These are phyloP conservation scores for Dothidotthia symphoricarpi DNA, from an alignment of 2,329 filamentous ascomycete genomes.

Conservation along the genomic window DNA sequence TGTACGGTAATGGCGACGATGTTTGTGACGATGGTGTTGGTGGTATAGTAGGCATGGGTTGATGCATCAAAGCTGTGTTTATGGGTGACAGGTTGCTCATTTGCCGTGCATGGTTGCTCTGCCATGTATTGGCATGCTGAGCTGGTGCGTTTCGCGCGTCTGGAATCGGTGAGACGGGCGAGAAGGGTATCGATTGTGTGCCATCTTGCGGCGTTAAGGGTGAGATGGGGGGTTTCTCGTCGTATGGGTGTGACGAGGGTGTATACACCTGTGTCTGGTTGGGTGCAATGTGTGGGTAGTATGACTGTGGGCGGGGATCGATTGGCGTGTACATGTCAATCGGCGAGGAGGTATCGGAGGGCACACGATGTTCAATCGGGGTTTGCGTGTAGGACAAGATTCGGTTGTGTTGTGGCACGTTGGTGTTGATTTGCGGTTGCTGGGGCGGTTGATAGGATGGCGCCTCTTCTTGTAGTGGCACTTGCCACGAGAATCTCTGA, in stretches of 20 bases:
- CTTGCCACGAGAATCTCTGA: slow-evolving; percentile 39
- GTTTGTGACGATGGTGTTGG: slow-evolving; percentile 25
- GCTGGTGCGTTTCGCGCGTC: background rate
- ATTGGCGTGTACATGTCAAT: slow-evolving; percentile 27
- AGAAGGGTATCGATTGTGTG: slow-evolving; percentile 18
- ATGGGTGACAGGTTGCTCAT: slow-evolving; percentile 35
- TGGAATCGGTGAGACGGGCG: slow-evolving; percentile 26
- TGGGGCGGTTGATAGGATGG: slow-evolving; percentile 14
- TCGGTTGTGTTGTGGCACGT: slow-evolving; percentile 21
- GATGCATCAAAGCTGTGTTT: slow-evolving; percentile 26
- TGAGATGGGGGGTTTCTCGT: slow-evolving; percentile 27
- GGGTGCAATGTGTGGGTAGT: slow-evolving; percentile 23
- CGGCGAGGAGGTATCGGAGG: slow-evolving; percentile 26
- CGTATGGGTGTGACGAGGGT: slow-evolving; percentile 20
- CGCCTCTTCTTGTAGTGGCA: slow-evolving; percentile 21
- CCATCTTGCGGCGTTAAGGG: slow-evolving; percentile 25
- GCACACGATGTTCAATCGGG: slow-evolving; percentile 34
- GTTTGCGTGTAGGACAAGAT: slow-evolving; percentile 40
- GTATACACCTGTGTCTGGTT: slow-evolving; percentile 26
- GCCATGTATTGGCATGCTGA: slow-evolving; percentile 11
- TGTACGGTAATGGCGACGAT: slow-evolving; percentile 25
- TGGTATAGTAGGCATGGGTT: slow-evolving; percentile 28
- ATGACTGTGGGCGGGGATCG: slow-evolving; percentile 28
- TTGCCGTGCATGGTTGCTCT: slow-evolving; percentile 31
- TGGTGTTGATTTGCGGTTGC: slow-evolving; percentile 17